Base-by-base conservation (phyloP, 805 yeast species). In the Saccharomycopsis malanga region DNA sequence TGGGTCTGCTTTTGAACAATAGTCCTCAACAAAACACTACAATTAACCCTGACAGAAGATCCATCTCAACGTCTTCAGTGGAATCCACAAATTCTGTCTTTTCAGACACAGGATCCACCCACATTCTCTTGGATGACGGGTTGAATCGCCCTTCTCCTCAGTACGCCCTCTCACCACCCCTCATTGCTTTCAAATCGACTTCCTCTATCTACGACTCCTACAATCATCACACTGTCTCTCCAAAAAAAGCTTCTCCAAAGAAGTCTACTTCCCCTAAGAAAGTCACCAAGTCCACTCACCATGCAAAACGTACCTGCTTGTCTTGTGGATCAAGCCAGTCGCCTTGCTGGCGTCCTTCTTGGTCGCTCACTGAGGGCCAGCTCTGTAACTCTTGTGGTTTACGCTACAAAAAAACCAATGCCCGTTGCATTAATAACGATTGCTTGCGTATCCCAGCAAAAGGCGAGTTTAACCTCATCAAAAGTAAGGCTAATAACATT, bases 271-370 rank as follows among this genome's bases (percentile, higher is more conserved):
- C 52, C 7, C 54, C 58, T 18, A 49, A 43, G 39, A 35, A 45
- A 15, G 68, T 71, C 3, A 62, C 68, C 20, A 57, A 57, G 57
- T 38, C 54, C 53, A 21, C 52, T 42, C 52, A 38, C 32, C 55
- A 34, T 47, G 46, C 52, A 12, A 39, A 54, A 59, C 73, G 95
- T 55, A 75, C 74, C 45, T 91, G 98, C 61, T 80, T 91, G 24
- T 87, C 96, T 4, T 91, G 98, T 66, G 87, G 88, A 4, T 79
- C 93, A 1, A 83, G 81, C 47, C 93, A 85, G 56, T 85, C 95
- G 4, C 98, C 98, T 3, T 91, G 98, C 65, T 91, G 98, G 98
- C 77, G 98, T 61, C 98, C 98, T 1, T 83, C 95, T 4, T 91
- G 98, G 98, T 81, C 91, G 2, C 71, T 79, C 23, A 71, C 80